Conservation (phyloP, 2,329 filamentous ascomycete species). For the Ascochyta viciae-villosae region DNA sequence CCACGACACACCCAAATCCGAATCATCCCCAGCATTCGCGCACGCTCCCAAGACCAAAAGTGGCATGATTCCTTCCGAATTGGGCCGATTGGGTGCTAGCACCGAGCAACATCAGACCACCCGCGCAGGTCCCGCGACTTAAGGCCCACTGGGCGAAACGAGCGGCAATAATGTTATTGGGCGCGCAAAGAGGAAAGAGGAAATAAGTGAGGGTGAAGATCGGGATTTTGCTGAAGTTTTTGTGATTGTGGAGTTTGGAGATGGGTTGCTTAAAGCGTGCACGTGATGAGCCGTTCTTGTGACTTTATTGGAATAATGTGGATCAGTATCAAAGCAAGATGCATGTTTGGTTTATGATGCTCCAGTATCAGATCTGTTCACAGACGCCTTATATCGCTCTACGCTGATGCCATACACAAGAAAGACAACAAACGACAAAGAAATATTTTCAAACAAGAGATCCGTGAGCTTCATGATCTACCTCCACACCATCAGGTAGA, state of each 20-base stretch:
- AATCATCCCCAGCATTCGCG: background rate
- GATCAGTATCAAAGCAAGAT: too few species aligned
- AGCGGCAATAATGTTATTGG: constrained; percentile 22
- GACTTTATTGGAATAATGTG: too few species aligned
- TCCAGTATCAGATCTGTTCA: too few species aligned
- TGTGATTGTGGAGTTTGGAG: background rate
- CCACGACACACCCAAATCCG: too few species aligned
- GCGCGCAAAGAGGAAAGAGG: background rate
- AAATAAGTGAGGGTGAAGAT: background rate
- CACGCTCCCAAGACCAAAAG: constrained; percentile 19
- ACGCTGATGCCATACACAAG: too few species aligned
- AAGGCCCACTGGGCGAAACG: constrained; percentile 20
- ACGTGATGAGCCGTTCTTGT: too few species aligned
- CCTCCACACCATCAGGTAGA: background rate
- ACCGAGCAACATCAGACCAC: constrained; percentile 29
- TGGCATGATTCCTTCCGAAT: constrained; percentile 30
- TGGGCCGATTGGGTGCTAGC: constrained; percentile 23
- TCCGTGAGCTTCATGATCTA: background rate
- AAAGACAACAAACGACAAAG: too few species aligned
- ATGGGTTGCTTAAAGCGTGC: too few species aligned
- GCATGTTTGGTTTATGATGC: too few species aligned
- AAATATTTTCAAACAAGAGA: background rate
- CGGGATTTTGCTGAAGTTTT: background rate
- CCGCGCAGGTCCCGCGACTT: background rate
- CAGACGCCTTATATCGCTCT: too few species aligned